Base-by-base conservation (phyloP, 2,329 filamentous ascomycete genomes). In the Penicillium sp. region DNA sequence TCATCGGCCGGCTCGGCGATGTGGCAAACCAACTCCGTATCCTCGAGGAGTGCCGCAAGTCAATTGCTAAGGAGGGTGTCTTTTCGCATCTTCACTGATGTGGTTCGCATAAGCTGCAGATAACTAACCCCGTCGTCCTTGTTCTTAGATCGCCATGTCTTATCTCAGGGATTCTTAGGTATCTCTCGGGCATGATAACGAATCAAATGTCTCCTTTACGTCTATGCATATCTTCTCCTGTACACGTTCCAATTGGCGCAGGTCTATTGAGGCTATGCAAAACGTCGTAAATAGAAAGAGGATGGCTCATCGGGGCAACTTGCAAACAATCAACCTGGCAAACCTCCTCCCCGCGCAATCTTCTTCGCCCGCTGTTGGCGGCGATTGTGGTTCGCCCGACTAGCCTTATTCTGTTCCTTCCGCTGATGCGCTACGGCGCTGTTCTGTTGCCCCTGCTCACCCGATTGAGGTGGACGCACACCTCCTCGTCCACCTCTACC, bases 341-440 rank as follows among this genome's bases (percentile, higher is more conserved):
- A 62, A 6, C 73, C 70, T 27, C 84, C 84, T 53, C 80, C 85
- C 61, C 84, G 78, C 2, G 85, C 84, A 78, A 87, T 84, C 74
- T 87, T 87, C 71, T 77, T 84, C 47, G 84, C 85, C 58, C 85
- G 76, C 67, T 85, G 83, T 70, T 96, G 90, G 51, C 92, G 84
- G 27, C 93, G 85, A 74, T 92, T 95, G 73, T 96, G 92, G 71
- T 96, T 96, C 35, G 91, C 92, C 60, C 89, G 82, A 22, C 89
- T 90, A 2, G 88, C 83, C 74, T 96, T 96, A 66, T 87, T 90
- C 27, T 89, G 87, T 71, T 96, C 93, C 72, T 96, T 96, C 62
- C 85, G 83, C 67, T 87, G 83, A 65, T 92, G 83, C 10, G 90
- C 88, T 55, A 81, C 78, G 65, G 92, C 87, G 0, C 89, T 92